Evolutionary conservation across 495 filamentous ascomycete species (phyloP), one percentile per base, ranked within the genome.

Genomic region (Lasiosphaeria hispida): DNA sequence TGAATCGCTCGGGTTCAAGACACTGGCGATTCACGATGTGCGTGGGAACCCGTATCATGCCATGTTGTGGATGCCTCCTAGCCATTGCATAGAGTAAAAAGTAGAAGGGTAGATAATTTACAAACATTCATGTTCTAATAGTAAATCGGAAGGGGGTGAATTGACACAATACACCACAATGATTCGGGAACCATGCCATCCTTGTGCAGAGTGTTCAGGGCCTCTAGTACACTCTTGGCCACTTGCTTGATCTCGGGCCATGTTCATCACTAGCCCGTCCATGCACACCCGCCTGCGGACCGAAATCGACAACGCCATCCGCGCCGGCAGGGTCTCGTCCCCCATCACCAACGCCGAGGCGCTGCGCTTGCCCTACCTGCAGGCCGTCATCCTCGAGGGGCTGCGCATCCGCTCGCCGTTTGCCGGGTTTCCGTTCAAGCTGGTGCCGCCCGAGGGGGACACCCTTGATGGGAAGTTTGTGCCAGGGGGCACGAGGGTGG

Each of bases 401-500:
- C 66, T 77, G 64, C 68, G 78, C 3, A 63, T 79, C 33, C 70
- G 68, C 39, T 70, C 68, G 49, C 71, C 48, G n/a, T 70, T 56
- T 50, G 77, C 61, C 35, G 77, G 63, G 66, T 75, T 47, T 23
- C 43, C 67, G 71, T 66, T 64, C 51, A 63, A 80, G 68, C 40
- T 73, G 63, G 64, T 74, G 54, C 43, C 76, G 57, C 54, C 69
- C 63, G 80, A 71, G 7, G 85, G 83, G 0, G 64, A 83, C 38
- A 69, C 76, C 3, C 59, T 79, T 18, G 44, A 82, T 38, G 83
- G 82, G 3, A 69, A 75, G 19, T 78, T 75, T 45, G 75, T 80
- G 0, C 84, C 85, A 1, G 75, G 73, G 14, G 83, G 83, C 4
- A 84, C 80, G 0, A 66, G 73, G n/a, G 69, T 86, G n/a, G 80